phyloP scores from a whole-genome alignment of 768 basidiomycete species.

The Tricholoma terreum region DNA sequence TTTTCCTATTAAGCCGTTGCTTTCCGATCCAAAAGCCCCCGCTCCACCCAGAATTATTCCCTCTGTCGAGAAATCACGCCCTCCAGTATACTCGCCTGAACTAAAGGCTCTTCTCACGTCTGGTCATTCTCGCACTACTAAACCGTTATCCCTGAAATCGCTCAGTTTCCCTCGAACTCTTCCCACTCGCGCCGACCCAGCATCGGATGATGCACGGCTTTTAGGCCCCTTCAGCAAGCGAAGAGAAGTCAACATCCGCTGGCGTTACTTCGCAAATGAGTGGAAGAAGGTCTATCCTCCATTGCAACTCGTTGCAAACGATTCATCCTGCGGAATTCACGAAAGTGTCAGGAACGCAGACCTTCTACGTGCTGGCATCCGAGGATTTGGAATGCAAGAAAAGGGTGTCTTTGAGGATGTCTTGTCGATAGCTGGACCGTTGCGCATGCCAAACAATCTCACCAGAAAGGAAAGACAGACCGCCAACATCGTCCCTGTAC shows the following conservation, averaged over 20 bases:
- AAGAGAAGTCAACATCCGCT: constrained; percentile 68
- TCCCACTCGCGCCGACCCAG: constrained; percentile 53
- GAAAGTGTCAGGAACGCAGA: constrained; percentile 8
- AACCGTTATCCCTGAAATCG: constrained; percentile 37
- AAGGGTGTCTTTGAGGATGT: constrained; percentile 42
- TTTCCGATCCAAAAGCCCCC: constrained; percentile 42
- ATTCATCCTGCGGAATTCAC: constrained; percentile 6
- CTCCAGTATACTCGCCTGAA: constrained; percentile 63
- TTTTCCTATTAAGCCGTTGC: constrained; percentile 45
- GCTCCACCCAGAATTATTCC: constrained; percentile 49
- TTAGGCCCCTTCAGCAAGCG: constrained; percentile 71
- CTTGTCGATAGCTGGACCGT: constrained; percentile 40
- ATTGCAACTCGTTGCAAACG: constrained; percentile 41
- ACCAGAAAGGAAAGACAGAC: constrained; percentile 32
- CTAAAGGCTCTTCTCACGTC: constrained; percentile 62
- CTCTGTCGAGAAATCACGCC: constrained; percentile 50
- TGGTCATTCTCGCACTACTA: constrained; percentile 41
- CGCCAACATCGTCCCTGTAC: neutral
- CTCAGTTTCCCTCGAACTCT: constrained; percentile 52
- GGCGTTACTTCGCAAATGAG: constrained; percentile 59
- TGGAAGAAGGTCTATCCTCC: constrained; percentile 58
- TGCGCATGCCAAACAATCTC: constrained; percentile 19
- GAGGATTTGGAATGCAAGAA: constrained; percentile 41
- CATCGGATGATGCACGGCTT: constrained; percentile 54
- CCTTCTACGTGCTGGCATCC: constrained; percentile 23